Conservation (phyloP, 2,329 filamentous ascomycete genomes). For the Pleoardoris graminearum region DNA sequence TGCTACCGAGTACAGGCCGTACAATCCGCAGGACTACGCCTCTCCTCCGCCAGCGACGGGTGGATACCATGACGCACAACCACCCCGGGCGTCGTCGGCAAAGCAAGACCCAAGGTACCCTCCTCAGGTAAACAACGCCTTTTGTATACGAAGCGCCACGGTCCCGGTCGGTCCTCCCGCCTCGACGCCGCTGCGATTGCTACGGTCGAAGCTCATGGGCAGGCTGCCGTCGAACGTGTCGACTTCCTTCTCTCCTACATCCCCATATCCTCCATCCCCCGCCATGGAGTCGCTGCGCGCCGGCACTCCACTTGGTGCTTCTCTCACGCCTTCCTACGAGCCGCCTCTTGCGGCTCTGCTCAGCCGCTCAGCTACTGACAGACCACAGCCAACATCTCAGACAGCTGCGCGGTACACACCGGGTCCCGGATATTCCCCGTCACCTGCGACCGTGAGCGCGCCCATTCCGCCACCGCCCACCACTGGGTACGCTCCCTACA, state of each 20-base stretch:
- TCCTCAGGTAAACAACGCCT: slow-evolving; percentile 43
- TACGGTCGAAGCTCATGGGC: slow-evolving; percentile 28
- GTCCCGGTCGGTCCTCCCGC: slow-evolving; percentile 27
- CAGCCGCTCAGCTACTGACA: slow-evolving; percentile 38
- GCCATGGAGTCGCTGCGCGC: slow-evolving; percentile 24
- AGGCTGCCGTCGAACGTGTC: slow-evolving; percentile 24
- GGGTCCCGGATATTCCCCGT: slow-evolving; percentile 36
- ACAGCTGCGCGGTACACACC: slow-evolving; percentile 39
- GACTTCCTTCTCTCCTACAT: slow-evolving; percentile 20
- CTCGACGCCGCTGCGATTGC: slow-evolving; percentile 24
- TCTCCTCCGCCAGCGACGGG: slow-evolving; percentile 17
- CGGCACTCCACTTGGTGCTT: slow-evolving; percentile 34
- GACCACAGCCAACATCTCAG: slow-evolving; percentile 33
- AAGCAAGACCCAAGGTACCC: slow-evolving; percentile 35
- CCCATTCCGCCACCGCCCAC: slow-evolving; percentile 30
- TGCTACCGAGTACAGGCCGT: slow-evolving; percentile 41
- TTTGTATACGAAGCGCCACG: slow-evolving; percentile 35
- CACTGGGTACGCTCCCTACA: slow-evolving; percentile 34
- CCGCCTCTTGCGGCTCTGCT: slow-evolving; percentile 42
- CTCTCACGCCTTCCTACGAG: slow-evolving; percentile 41
- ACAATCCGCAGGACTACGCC: slow-evolving; percentile 42
- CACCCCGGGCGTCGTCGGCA: slow-evolving; percentile 27
- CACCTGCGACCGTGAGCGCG: slow-evolving; percentile 24
- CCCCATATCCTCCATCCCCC: slow-evolving; percentile 21
- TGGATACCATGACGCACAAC: slow-evolving; percentile 21